Conservation (phyloP, 257 asterid species). For the Eucommia ulmoides region DNA sequence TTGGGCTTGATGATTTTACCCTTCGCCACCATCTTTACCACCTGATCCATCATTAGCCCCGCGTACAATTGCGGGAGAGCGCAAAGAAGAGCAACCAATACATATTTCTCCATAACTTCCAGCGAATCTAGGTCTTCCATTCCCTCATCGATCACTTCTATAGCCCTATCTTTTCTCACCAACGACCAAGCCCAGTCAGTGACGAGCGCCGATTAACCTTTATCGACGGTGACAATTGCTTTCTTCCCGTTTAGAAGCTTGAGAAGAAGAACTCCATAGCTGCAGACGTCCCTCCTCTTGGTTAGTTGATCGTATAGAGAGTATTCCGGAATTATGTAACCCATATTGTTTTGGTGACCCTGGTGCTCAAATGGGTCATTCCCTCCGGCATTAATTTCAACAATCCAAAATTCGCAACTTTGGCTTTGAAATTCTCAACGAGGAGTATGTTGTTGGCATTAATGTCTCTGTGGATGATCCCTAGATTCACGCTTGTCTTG, state of each 20-base stretch:
- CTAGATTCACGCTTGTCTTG: too few species aligned
- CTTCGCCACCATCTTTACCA: slow-evolving; percentile 77
- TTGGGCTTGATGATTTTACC: too few species aligned
- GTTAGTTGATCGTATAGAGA: slow-evolving; percentile 78
- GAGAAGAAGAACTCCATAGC: slow-evolving; percentile 80
- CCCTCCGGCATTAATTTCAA: slow-evolving; percentile 81
- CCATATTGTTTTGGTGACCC: slow-evolving; percentile 95
- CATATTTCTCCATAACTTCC: slow-evolving; percentile 68
- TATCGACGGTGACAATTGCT: slow-evolving; percentile 43
- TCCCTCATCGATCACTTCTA: slow-evolving; percentile 56
- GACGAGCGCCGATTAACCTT: slow-evolving; percentile 46
- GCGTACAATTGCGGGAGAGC: slow-evolving; percentile 82
- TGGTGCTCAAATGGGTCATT: slow-evolving; percentile 74
- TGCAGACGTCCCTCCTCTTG: slow-evolving; percentile 79
- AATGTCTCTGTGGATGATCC: slow-evolving; percentile 70
- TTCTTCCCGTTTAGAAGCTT: slow-evolving; percentile 83
- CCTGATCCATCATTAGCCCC: slow-evolving; percentile 89
- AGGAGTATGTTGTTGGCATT: slow-evolving; percentile 78
- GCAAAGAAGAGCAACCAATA: slow-evolving; percentile 71
- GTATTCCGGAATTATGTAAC: slow-evolving; percentile 90
- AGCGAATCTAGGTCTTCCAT: slow-evolving; percentile 49
- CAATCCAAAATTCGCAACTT: slow-evolving; percentile 82
- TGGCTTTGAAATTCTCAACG: slow-evolving; percentile 73
- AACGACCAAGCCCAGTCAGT: slow-evolving; percentile 93
- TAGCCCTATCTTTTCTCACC: slow-evolving; percentile 47